Evolutionary conservation across 129 eudicot species (phyloP).

Genomic region (Centrapalus pauciflorus): DNA sequence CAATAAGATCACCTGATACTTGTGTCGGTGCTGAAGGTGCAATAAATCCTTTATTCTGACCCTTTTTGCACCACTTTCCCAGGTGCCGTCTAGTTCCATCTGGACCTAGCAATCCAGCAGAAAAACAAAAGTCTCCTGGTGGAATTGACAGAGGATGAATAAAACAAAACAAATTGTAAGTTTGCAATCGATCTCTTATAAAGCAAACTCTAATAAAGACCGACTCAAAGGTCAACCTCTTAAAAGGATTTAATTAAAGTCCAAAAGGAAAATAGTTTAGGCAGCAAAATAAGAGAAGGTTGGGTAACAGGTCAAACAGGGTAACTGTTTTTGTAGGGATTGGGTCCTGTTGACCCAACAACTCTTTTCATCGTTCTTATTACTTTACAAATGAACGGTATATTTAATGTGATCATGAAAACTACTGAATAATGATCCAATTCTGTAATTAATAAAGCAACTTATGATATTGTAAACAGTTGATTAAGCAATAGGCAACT

Average conservation of each 20-base stretch:
- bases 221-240: too few species aligned
- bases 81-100: constrained; percentile 78
- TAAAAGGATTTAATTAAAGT: background rate
- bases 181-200: background rate
- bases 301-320: background rate
- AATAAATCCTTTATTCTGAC: constrained; percentile 25
- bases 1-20: constrained; percentile 55
- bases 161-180: background rate
- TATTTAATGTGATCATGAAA: background rate
- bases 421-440: background rate
- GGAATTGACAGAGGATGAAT: constrained; percentile 6
- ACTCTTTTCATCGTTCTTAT: background rate
- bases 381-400: background rate
- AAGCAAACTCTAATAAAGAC: background rate
- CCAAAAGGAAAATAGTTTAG: background rate
- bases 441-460: background rate
- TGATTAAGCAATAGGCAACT: background rate
- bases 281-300: background rate
- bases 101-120: constrained; percentile 77
- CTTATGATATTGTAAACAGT: background rate
- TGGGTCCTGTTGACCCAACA: background rate
- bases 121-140: constrained; percentile 55
- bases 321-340: background rate
- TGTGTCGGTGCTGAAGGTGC: constrained; percentile 22
- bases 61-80: constrained; percentile 90